Base-by-base conservation (phyloP, 768 basidiomycete genomes). In the Coprinopsis sp. region DNA sequence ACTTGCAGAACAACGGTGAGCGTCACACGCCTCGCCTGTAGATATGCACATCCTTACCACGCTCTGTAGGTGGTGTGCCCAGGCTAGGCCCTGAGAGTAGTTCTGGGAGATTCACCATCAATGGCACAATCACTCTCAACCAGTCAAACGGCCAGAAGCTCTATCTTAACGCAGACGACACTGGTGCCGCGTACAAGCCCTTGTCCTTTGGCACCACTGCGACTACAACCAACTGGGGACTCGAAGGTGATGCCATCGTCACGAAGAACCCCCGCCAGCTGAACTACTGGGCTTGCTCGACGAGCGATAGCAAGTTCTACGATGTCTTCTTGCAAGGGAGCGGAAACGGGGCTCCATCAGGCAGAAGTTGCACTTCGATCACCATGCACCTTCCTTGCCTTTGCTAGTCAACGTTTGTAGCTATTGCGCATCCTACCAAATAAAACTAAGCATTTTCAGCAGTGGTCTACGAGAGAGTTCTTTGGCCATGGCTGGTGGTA, bases 231-330 rank as follows among this genome's bases (percentile, higher is more conserved):
- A 66, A 77, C 53, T 79, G 78, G 78, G 74, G 68, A 28, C 66
- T 81, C 29, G 77, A 78, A 58, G 78, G 78, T 10, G 79, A 81
- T 52, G 78, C 79, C 12, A 79, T 79, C 55, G 76, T 81, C 56
- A 78, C 71, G 21, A 76, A 72, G 4, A 60, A 55, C 47, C 77
- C 75, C 18, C 62, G 75, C 28, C 71, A 76, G 58, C 67, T 77
- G 43, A 79, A 79, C 58, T 81, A 78, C 63, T 58, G 79, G 21
- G 76, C 74, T 6, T 79, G 78, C 54, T 54, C 71, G 13, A 72
- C 72, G 21, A 71, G 56, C 51, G 63, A 64, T 24, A 37, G 70
- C 3, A 63, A 62, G 8, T 61, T 71, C 46, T 81, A 72, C 52
- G 60, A 70, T 45, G 54, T 79, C 5, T 79, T 71, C 58, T 56